Evolutionary conservation across 2,329 filamentous ascomycete genomes (phyloP).

Genomic region (Pseudogymnoascus sp.): DNA sequence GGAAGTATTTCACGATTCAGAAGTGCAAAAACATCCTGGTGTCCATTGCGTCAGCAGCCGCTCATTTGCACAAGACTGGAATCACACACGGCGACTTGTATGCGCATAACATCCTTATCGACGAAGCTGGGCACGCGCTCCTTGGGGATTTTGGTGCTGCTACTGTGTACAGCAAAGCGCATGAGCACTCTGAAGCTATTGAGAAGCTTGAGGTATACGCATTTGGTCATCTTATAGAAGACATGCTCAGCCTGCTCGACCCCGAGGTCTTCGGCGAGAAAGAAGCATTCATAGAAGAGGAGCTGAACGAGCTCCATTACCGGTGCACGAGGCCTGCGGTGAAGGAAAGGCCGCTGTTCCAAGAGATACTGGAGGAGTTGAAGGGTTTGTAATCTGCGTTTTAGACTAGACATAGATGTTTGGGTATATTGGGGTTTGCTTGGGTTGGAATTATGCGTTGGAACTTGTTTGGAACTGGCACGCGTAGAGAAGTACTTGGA

Average conservation of each 20-base stretch:
- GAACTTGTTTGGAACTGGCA: not conserved
- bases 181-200: constrained; percentile 23
- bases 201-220: constrained; percentile 42
- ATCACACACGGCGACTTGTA: constrained; percentile 43
- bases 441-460: not conserved
- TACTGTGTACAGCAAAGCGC: constrained; percentile 34
- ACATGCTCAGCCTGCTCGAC: constrained; percentile 29
- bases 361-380: constrained; percentile 21
- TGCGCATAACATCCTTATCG: constrained; percentile 41
- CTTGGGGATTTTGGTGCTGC: constrained; percentile 43
- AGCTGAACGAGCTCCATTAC: constrained; percentile 24
- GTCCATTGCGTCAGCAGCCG: constrained; percentile 36
- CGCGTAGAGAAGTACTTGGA: not conserved
- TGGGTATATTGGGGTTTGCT: not conserved
- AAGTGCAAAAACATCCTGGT: constrained; percentile 33
- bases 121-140: constrained; percentile 35
- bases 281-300: constrained; percentile 22
- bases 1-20: constrained; percentile 24
- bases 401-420: constrained; percentile 6
- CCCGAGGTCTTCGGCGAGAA: constrained; percentile 21
- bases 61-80: constrained; percentile 37
- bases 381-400: constrained; percentile 12
- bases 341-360: constrained; percentile 23
- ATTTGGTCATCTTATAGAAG: constrained; percentile 41
- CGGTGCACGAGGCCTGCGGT: constrained; percentile 25